Evolutionary conservation across 164 flowering plant species (phyloP), one percentile per base, ranked within the genome.

Genomic region (Amborella trichopoda): DNA sequence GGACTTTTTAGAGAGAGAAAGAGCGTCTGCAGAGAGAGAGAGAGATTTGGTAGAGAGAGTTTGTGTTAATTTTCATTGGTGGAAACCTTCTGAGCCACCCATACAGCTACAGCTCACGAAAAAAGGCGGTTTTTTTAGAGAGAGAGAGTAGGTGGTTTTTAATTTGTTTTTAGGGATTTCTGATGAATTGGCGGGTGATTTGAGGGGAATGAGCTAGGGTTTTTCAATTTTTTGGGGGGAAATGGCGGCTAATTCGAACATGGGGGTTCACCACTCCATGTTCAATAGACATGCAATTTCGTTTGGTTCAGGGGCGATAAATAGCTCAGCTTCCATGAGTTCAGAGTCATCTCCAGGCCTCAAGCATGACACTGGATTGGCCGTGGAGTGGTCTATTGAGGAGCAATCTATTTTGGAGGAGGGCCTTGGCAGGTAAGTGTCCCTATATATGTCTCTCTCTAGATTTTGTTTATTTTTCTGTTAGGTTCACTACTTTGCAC

Each of bases 311-410:
- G 71, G 68, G 18, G 77, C 75, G 3, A 44, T 70, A 26, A 62
- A 40, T 39, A 54, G 55, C 49, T 12, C 68, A 3, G 23, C 65
- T 0, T 67, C 62, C 37, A 69, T 73, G 68, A 56, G 59, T 20
- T 49, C 61, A 17, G 41, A 71, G 4, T 19, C 16, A 18, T 2
- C 41, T 22, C 21, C 1, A 11, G 41, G 41, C 14, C 66, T 74
- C 47, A 83, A 78, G 62, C 81, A 77, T 52, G 98, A 91, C 14
- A 41, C 77, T 4, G 83, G 82, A 5, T 57, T 78, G 61, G 89
- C 87, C 16, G 85, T 68, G 9, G 98, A 91, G 58, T 91, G 98
- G 98, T 70, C 95, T 19, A 51, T 56, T 12, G 85, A 83, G 30
- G 98, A 91, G 57, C 96, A 83, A 67, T 61, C 59, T 66, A 81